Base-by-base conservation (phyloP, 192 early-diverging fungal genomes). In the Coemansia sp. region DNA sequence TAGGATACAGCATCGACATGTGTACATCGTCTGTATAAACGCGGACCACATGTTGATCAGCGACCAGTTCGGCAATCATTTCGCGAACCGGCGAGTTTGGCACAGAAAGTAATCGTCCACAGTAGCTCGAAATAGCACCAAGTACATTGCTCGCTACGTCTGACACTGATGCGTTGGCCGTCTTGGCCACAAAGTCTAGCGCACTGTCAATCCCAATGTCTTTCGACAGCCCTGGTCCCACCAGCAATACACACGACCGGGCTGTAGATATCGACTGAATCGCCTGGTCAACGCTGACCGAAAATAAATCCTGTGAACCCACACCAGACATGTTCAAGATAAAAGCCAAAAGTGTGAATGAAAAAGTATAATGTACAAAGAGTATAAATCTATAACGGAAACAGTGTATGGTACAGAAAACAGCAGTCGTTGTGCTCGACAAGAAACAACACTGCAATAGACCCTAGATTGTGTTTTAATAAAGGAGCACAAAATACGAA, bases 11-110 rank as follows among this genome's bases (percentile, higher is more conserved):
- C 2, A 37, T 39, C 2, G 63, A 43, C 19, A 39, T 51, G n/a
- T 79, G 68, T 5, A 43, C 68, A 25, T 68, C 68, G 35, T 74
- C 68, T 4, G 68, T 65, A 45, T 67, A 80, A 19, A 80, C 27
- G 14, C 68, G 67, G 10, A 45, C 43, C 10, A 80, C 65, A 32
- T 39, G 70, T 11, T 49, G 51, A 2, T 38, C 15, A 1, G 68
- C 48, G 1, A 38, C 23, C 10, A 80, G 48, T 2, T 47, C 22
- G 17, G 54, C 43, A 45, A 73, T 15, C 24, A 79, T 47, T 7
- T 52, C 58, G 11, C 29, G 32, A 15, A 79, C 11, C 2, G 41
- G 12, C 14, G 67, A 56, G 22, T 23, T 41, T 15, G 54, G 60
- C 10, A 56, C 64, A 3, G 52, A 56, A 19, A 67, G 51, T 17